phyloP scores from a whole-genome alignment of 805 yeast species.

The Starmerella tilneyi region DNA sequence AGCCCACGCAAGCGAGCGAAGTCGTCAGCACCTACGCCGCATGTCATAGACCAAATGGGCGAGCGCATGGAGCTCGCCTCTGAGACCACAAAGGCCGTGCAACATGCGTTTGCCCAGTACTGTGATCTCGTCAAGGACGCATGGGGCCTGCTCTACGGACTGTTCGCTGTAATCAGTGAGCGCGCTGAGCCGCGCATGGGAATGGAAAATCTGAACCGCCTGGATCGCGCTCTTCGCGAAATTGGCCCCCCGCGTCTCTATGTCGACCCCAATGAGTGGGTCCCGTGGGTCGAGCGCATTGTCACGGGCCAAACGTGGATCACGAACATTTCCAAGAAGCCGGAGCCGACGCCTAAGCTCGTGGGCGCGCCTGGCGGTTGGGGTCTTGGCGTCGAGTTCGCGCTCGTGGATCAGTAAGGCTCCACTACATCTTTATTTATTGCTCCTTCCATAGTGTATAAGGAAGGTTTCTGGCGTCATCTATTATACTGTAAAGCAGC shows the following conservation, averaged over 20 bases:
- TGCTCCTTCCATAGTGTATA: too few species aligned
- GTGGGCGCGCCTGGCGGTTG: constrained; percentile 24
- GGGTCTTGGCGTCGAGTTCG: constrained; percentile 21
- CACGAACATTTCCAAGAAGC: constrained; percentile 21
- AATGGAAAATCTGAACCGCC: constrained; percentile 10
- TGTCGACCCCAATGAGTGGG: constrained; percentile 28
- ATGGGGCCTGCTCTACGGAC: constrained; percentile 32
- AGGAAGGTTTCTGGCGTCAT: too few species aligned
- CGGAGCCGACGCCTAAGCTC: constrained; percentile 20
- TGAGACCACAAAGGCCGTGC: constrained; percentile 19
- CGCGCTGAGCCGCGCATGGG: constrained; percentile 28
- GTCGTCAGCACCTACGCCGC: constrained; percentile 11
- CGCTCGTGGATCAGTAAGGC: background rate
- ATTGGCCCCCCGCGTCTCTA: constrained; percentile 10
- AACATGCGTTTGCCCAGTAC: constrained; percentile 27
- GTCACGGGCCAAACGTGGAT: constrained; percentile 32
- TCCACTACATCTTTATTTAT: background rate
- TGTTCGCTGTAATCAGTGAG: constrained; percentile 26
- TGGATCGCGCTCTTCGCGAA: constrained; percentile 11
- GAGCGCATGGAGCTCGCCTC: constrained; percentile 11
- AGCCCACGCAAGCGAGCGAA: constrained; percentile 9
- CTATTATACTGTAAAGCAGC: too few species aligned
- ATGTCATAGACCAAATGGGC: constrained; percentile 9
- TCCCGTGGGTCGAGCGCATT: constrained; percentile 29
- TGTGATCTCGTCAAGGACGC: constrained; percentile 29